Evolutionary conservation across 768 basidiomycete genomes (phyloP), one percentile per base, ranked within the genome.

Genomic region (Auricularia cornea): DNA sequence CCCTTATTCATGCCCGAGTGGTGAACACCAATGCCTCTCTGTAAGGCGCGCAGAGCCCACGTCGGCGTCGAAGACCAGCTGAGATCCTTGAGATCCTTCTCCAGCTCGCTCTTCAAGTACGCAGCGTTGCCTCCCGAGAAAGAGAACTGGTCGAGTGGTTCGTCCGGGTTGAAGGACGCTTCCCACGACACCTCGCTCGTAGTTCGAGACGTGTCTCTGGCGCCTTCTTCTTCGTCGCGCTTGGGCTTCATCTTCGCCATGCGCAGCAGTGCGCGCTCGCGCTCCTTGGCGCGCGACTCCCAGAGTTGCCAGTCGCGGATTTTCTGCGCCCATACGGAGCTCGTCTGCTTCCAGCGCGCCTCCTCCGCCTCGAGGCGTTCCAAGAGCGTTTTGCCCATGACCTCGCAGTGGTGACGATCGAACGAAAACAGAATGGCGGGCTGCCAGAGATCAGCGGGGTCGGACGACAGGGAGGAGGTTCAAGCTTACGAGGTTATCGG

Each of bases 351-450:
- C 86, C 86, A 90, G 31, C 71, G 52, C 26, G 64, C 51, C 70
- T 90, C 88, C 4, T 81, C 76, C 0, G 30, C 54, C 61, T 75
- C 66, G 16, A 89, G 76, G 0, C 63, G 68, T 2, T 62, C 18
- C 1, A 75, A 23, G 28, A 89, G 70, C 14, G 64, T 63, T 26
- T 68, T 40, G 0, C 79, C 83, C 75, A 87, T 78, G n/a, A 72
- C 66, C 68, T 88, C 86, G 69, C 87, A 88, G 23, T 77, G 75
- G 2, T 74, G 70, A 23, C 88, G 80, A 66, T 88, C 84, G 67
- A 89, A 87, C 61, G 77, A 81, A 75, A 90, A 90, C 26, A 89
- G 71, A 14, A 90, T 81, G 0, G 86, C 88, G 3, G 87, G 86
- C 85, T 86, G 61, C 0, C 48, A 11, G 23, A 59, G 30, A 54